Evolutionary conservation across 2,329 filamentous ascomycete species (phyloP), one percentile per base, ranked within the genome.

Genomic region (Bertia moriformis): DNA sequence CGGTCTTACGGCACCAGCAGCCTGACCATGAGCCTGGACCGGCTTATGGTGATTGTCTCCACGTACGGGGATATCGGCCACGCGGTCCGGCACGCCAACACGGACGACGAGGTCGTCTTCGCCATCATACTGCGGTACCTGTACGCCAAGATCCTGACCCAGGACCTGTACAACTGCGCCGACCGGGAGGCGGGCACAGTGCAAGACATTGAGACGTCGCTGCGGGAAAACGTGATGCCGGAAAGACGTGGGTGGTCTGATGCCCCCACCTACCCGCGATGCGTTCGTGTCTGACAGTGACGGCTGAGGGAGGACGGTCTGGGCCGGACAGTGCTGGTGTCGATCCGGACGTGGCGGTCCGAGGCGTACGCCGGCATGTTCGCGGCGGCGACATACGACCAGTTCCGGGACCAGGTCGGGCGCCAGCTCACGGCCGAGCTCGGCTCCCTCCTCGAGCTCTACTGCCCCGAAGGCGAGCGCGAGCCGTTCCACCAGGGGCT

Each of bases 351-450:
- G 4, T 62, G 58, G 59, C 53, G 51, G 7, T 56, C 56, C 7
- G 59, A 62, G 37, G 53, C 57, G 3, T 54, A 57, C 40, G 57
- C 54, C 35, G 55, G 57, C 15, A 39, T 61, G 12, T 41, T 61
- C 15, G 54, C 50, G 36, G 48, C 51, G 3, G 50, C 50, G 4
- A 44, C 49, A 4, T 60, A 57, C 41, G 41, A 39, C 29, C n/a
- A 24, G 1, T 42, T 49, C 5, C 52, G 57, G 10, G 40, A 46
- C 1, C 41, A 41, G 7, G 44, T 46, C n/a, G 42, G 46, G 30
- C 47, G 44, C 4, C 47, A 53, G 2, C 42, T 61, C 36, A 55
- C 51, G 0, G 17, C 43, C 2, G 50, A 56, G 3, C 46, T 61
- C 3, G 51, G 44, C 4, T 33, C 42, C 4, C 45, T 51, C 2